These are phyloP conservation scores for Heimioporus sp. DNA, from an alignment of 768 basidiomycete genomes.

Conservation along the genomic window DNA sequence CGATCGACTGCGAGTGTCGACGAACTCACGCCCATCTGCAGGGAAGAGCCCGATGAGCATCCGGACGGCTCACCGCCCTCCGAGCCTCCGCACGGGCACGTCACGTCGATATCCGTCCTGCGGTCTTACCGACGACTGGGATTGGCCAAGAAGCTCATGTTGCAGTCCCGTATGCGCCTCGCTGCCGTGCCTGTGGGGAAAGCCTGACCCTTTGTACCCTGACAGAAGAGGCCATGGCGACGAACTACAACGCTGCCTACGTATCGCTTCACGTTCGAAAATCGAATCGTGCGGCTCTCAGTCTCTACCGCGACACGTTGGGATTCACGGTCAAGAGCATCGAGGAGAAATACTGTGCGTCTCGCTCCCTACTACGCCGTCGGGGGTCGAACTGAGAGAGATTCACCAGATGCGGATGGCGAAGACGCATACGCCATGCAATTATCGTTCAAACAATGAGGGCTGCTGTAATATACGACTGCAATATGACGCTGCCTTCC, in stretches of 20 bases:
- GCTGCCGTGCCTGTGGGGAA: neutral
- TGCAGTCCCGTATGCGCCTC: conserved; percentile 74
- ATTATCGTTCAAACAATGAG: conserved; percentile 47
- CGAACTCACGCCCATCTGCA: conserved; percentile 27
- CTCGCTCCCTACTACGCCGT: neutral
- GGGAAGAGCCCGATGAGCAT: conserved; percentile 50
- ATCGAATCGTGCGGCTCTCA: conserved; percentile 91
- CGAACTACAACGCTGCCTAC: conserved; percentile 79
- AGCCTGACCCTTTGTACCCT: neutral
- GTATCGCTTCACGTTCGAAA: conserved; percentile 91
- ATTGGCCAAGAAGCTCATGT: conserved; percentile 91
- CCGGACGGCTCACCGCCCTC: conserved; percentile 50
- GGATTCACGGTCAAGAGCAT: conserved; percentile 86
- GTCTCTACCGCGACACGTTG: conserved; percentile 83
- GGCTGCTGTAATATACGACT: neutral
- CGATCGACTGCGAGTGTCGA: neutral
- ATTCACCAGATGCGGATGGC: conserved; percentile 78
- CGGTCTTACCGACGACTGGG: conserved; percentile 89
- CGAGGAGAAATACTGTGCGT: conserved; percentile 90
- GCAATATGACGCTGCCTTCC: conserved; percentile 10
- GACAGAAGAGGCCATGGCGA: conserved; percentile 87
- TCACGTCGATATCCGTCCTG: conserved; percentile 95
- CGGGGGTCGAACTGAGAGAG: conserved; percentile 9
- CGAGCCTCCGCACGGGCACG: conserved; percentile 77
- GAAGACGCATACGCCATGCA: conserved; percentile 95